Evolutionary conservation across 768 basidiomycete species (phyloP).

Genomic region (Trametes sanguinea): DNA sequence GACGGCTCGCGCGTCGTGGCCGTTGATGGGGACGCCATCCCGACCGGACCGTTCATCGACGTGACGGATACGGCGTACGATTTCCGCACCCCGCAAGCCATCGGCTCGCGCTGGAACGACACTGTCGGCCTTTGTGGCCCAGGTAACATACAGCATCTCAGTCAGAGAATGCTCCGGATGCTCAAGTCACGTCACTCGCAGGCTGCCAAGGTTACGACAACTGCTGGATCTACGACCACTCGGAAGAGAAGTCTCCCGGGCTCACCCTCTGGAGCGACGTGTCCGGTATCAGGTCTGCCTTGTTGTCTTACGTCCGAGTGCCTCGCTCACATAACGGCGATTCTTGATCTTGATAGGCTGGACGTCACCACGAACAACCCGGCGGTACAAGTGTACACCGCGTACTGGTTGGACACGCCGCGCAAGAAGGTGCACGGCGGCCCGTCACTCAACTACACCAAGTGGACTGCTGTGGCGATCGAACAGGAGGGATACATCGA

Average conservation of each 20-base stretch:
- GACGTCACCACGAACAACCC: conserved; percentile 54
- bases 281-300: conserved; percentile 49
- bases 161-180: neutral
- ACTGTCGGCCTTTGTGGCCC: conserved; percentile 28
- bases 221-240: conserved; percentile 50
- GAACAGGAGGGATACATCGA: conserved; percentile 57
- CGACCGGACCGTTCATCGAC: conserved; percentile 39
- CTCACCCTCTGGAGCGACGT: conserved; percentile 48
- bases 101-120: conserved; percentile 28
- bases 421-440: conserved; percentile 54
- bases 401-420: conserved; percentile 46
- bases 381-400: conserved; percentile 52
- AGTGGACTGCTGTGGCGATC: conserved; percentile 49
- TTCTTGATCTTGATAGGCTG: conserved; percentile 34
- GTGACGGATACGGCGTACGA: conserved; percentile 42
- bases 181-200: conserved; percentile 27
- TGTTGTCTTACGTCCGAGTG: neutral
- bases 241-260: conserved; percentile 31
- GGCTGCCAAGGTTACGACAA: conserved; percentile 53
- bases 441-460: conserved; percentile 42
- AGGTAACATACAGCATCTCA: conserved; percentile 15
- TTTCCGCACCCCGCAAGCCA: conserved; percentile 38
- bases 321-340: neutral
- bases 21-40: conserved; percentile 41
- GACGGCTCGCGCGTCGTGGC: conserved; percentile 38